These are phyloP conservation scores for Stagonosporopsis rhizophila DNA, from an alignment of 2,329 filamentous ascomycete genomes.

Conservation along the genomic window DNA sequence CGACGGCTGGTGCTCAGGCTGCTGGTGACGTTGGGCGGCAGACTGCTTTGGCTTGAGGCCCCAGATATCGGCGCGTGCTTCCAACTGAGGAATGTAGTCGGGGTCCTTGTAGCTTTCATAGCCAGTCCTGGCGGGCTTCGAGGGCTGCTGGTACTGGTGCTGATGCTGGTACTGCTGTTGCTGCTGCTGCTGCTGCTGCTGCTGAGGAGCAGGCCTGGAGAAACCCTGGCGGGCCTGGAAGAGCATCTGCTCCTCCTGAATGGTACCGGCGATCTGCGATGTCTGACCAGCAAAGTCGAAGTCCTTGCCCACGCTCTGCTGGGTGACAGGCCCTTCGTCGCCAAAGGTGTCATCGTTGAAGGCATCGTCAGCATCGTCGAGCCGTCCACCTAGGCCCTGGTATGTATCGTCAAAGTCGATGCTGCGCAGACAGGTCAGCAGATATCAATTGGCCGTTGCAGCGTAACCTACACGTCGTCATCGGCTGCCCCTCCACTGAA, in stretches of 20 bases:
- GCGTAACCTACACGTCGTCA: constrained; percentile 63
- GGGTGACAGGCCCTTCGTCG: constrained; percentile 56
- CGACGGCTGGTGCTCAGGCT: constrained; percentile 29
- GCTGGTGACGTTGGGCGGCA: constrained; percentile 44
- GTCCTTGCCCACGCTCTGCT: constrained; percentile 77
- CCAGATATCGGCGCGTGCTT: constrained; percentile 94
- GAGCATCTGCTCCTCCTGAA: constrained; percentile 89
- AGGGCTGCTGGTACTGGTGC: constrained; percentile 55
- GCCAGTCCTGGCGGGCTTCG: constrained; percentile 75
- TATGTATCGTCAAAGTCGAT: constrained; percentile 97
- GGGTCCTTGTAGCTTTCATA: constrained; percentile 91
- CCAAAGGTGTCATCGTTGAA: constrained; percentile 97
- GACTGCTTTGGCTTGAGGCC: constrained; percentile 71
- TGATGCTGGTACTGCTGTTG: constrained; percentile 63
- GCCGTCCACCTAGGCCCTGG: constrained; percentile 87
- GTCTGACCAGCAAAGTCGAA: constrained; percentile 98
- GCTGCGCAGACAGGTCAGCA: constrained; percentile 61
- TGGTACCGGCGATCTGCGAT: constrained; percentile 81
- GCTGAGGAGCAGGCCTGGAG: constrained; percentile 58
- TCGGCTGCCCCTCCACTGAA: constrained; percentile 68
- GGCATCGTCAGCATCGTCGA: constrained; percentile 89
- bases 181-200: constrained; percentile 55
- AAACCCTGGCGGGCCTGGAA: constrained; percentile 73
- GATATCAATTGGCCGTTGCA: constrained; percentile 28
- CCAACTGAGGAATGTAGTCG: constrained; percentile 85